Evolutionary conservation across 2,329 filamentous ascomycete genomes (phyloP), one percentile per base, ranked within the genome.

Genomic region (Cladophialophora immunda): DNA sequence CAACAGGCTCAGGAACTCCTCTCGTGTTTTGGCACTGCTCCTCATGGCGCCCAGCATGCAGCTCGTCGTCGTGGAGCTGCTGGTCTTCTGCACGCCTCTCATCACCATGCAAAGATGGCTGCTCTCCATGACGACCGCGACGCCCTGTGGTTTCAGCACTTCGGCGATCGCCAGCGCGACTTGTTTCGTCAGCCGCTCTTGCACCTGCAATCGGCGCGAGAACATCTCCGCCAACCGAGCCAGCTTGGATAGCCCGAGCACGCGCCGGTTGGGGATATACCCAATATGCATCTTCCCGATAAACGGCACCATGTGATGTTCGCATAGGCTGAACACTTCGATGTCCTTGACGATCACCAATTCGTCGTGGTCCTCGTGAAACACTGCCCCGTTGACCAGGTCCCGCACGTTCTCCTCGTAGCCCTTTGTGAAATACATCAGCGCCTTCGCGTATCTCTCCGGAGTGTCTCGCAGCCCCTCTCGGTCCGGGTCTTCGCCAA

Each of bases 261-360:
- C 94, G 66, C 94, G 89, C 76, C 93, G 88, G 75, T 90, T 89
- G 32, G 95, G 95, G 70, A 99, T 98, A 80, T 99, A 99, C 66
- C 94, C 95, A 74, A 99, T 98, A 81, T 99, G 95, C 92, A 99
- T 98, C 87, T 97, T 98, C 75, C 95, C 95, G 2, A 88, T 94
- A 75, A 99, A 99, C 0, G 95, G 95, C 7, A 99, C 94, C 77
- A 99, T 86, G 77, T 99, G 95, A 78, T 99, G 95, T 82, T 99
- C 95, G 83, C 95, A 99, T 52, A 98, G 84, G 70, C 91, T 94
- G 79, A 93, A 97, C 13, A 98, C 88, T 77, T 97, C 94, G 75
- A 99, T 98, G 76, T 98, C 94, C 81, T 97, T 97, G 66, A 99
- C 93, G 75, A 98, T 97, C 32, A 99, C 94, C 82, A 99, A 87